Conservation (phyloP, 192 early-diverging fungal species). For the Helicostylum pulchrum region DNA sequence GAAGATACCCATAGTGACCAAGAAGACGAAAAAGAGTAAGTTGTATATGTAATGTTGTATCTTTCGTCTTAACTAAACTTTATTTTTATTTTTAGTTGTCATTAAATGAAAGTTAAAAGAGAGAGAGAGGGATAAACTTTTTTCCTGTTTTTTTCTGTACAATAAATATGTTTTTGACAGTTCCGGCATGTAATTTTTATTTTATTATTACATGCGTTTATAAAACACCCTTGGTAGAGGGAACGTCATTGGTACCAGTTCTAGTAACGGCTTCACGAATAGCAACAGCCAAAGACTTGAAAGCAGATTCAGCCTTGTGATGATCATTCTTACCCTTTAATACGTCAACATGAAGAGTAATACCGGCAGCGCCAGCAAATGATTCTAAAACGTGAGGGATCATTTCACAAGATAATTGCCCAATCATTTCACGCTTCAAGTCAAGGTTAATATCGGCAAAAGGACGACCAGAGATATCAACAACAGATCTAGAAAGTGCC, state of each 20-base stretch:
- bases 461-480: slow-evolving; percentile 96
- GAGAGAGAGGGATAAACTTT: no score
- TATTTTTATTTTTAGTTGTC: no score
- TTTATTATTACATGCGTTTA: slow-evolving; percentile 27
- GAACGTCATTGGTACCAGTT: slow-evolving; percentile 86
- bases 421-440: slow-evolving; percentile 89
- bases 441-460: slow-evolving; percentile 79
- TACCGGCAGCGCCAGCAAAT: slow-evolving; percentile 87
- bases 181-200: no score
- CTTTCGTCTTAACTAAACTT: no score
- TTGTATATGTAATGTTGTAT: neutral
- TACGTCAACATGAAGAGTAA: slow-evolving; percentile 96
- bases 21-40: slow-evolving; percentile 19
- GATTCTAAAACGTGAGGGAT: slow-evolving; percentile 94
- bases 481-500: slow-evolving; percentile 90
- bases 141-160: no score
- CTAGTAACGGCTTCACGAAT: slow-evolving; percentile 80
- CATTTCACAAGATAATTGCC: slow-evolving; percentile 93
- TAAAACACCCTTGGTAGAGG: slow-evolving; percentile 92
- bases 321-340: slow-evolving; percentile 96
- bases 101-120: no score
- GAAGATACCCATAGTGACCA: slow-evolving; percentile 68
- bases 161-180: no score
- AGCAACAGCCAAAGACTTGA: slow-evolving; percentile 97
- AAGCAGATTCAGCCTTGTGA: slow-evolving; percentile 91